These are phyloP conservation scores for Tolypocladium paradoxum DNA, from an alignment of 2,329 filamentous ascomycete genomes.

Conservation along the genomic window DNA sequence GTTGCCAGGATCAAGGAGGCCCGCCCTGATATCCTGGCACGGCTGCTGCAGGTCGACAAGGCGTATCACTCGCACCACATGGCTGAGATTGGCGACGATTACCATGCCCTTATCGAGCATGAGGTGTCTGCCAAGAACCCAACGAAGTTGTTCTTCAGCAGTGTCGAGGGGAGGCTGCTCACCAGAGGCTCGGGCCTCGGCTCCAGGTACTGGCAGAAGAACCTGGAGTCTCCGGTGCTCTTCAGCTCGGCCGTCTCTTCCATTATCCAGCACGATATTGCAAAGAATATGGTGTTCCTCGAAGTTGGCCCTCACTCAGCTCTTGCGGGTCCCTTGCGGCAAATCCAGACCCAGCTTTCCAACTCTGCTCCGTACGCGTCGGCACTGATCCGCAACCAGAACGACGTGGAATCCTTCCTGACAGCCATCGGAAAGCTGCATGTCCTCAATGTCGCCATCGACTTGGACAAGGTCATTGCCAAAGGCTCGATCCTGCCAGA, in stretches of 20 bases:
- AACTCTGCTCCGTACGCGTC: slow-evolving; percentile 1
- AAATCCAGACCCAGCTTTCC: slow-evolving; percentile 2
- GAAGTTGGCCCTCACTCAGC: slow-evolving; percentile 13
- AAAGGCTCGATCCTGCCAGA: background rate
- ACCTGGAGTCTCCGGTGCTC: slow-evolving; percentile 4
- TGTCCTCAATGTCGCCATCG: background rate
- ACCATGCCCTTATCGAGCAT: background rate
- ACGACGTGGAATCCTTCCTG: slow-evolving; percentile 1
- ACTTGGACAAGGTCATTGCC: slow-evolving; percentile 2
- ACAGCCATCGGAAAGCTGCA: slow-evolving; percentile 6
- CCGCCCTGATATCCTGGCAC: background rate
- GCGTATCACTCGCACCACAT: slow-evolving; percentile 21
- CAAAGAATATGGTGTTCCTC: slow-evolving; percentile 4
- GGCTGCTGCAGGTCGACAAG: slow-evolving; percentile 10
- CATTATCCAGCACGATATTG: background rate
- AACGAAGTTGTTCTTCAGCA: slow-evolving; percentile 2
- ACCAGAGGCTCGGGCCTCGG: background rate
- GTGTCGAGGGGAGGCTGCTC: background rate
- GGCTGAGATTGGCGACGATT: background rate
- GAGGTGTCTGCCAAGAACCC: background rate
- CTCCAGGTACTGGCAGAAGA: slow-evolving; percentile 5
- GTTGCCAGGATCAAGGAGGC: background rate
- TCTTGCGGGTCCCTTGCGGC: slow-evolving; percentile 9
- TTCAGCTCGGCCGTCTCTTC: slow-evolving; percentile 4
- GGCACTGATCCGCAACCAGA: slow-evolving; percentile 4